Evolutionary conservation across 371 early-diverging fungal species (phyloP).

Genomic region (Smittium mucronatum): DNA sequence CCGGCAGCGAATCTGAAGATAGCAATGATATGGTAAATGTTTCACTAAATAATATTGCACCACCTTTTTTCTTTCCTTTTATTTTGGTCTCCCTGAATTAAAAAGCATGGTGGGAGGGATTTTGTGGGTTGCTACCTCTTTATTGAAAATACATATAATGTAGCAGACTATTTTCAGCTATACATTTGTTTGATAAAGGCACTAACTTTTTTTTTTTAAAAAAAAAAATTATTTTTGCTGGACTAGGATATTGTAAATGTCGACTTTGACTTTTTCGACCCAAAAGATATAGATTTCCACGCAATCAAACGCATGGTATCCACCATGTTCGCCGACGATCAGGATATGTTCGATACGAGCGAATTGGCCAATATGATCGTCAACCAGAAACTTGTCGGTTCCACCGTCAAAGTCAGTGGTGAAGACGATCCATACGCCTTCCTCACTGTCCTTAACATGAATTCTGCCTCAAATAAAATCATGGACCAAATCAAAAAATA

Average conservation of each 20-base stretch:
- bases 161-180: neutral
- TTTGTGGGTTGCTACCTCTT: too few species aligned
- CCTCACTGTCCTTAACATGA: constrained; percentile 62
- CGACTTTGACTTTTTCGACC: constrained; percentile 91
- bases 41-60: too few species aligned
- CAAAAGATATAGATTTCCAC: constrained; percentile 78
- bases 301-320: constrained; percentile 72
- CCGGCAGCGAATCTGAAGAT: constrained; percentile 1
- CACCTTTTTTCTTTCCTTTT: too few species aligned
- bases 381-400: constrained; percentile 66
- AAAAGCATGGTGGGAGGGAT: too few species aligned
- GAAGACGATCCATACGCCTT: constrained; percentile 83
- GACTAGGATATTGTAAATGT: constrained; percentile 62
- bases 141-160: too few species aligned
- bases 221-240: neutral
- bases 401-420: constrained; percentile 77
- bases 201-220: neutral
- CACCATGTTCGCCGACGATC: constrained; percentile 67
- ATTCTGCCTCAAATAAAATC: constrained; percentile 45
- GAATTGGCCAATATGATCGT: constrained; percentile 79
- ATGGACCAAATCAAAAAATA: constrained; percentile 44
- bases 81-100: too few species aligned
- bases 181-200: neutral
- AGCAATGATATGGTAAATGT: constrained; percentile 9
- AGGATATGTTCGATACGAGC: constrained; percentile 53